Base-by-base conservation (phyloP, 306 rosid species). In the Cucurbita argyrosperma region DNA sequence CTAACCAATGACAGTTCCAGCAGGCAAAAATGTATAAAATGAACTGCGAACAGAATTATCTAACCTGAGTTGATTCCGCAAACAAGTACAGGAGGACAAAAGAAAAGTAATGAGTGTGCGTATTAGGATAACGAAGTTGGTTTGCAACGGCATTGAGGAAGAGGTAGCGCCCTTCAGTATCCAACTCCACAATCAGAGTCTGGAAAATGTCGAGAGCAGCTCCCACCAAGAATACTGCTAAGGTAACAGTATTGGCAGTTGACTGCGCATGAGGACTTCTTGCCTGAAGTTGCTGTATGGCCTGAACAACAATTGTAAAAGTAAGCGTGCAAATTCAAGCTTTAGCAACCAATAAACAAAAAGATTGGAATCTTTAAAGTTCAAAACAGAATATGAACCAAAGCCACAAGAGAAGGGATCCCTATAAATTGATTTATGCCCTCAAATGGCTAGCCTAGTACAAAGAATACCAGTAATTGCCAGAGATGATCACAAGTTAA, bases 91-190 rank as follows among this genome's bases (percentile, higher is more conserved):
- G 88, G 79, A 95, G 92, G 80, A 95, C 88, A 82, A 95, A 95
- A 70, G 97, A 91, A 49, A 95, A 95, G 88, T 95, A 95, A 77
- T 95, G 97, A 0, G 99, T 95, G 72, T 95, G 97, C 18, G 99
- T 95, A 71, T 95, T 95, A 8, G 99, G 99, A 82, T 91, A 95
- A 8, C 99, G 97, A 23, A 95, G 89, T 83, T 95, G 99, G 86
- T 95, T 95, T 15, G 99, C 99, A 46, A 91, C 86, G 1, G 99
- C 99, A 80, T 95, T 95, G 10, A 95, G 87, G 84, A 95, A 95
- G 67, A 95, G 97, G 84, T 95, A 91, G 15, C 99, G 97, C 63
- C 99, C 99, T 85, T 94, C 99, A 0, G 97, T 91, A 77, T 94
- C 99, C 79, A 94, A 80, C 54, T 91, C 96, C 74, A 65, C 79